Conservation (phyloP, 2,329 filamentous ascomycete species). For the Penicillium nordicum region DNA sequence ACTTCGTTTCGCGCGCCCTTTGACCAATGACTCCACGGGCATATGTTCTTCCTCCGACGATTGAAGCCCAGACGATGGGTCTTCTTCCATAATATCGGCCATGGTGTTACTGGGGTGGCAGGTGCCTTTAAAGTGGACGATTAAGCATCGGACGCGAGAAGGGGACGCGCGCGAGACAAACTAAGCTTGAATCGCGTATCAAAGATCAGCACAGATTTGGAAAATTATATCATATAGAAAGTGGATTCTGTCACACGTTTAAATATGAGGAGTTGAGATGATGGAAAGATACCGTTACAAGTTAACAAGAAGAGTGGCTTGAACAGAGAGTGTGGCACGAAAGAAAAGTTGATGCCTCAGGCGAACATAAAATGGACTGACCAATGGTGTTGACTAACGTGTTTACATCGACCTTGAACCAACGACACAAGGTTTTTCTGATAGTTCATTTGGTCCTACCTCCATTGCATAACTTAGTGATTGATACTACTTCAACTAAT, state of each 20-base stretch:
- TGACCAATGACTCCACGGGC: slow-evolving; percentile 32
- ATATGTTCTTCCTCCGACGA: slow-evolving; percentile 25
- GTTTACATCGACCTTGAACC: not conserved
- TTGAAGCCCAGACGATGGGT: slow-evolving; percentile 27
- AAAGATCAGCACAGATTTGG: not conserved
- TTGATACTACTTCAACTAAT: not conserved
- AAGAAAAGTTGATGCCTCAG: slow-evolving; percentile 9
- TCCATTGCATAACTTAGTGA: not conserved
- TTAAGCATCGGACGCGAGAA: slow-evolving; percentile 4
- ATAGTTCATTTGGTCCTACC: not conserved
- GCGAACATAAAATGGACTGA: not conserved
- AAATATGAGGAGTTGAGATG: not conserved
- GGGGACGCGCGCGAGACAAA: not conserved
- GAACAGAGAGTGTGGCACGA: slow-evolving; percentile 10
- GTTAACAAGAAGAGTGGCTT: slow-evolving; percentile 10
- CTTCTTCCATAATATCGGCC: slow-evolving; percentile 25
- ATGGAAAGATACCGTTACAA: not conserved
- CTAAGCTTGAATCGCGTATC: not conserved
- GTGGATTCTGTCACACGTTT: not conserved
- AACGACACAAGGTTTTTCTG: not conserved
- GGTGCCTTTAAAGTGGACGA: not conserved
- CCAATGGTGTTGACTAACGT: not conserved
- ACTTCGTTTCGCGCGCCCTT: slow-evolving; percentile 64
- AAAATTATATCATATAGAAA: not conserved
- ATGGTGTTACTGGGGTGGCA: slow-evolving; percentile 5